These are phyloP conservation scores for Suhomyces anneliseae DNA, from an alignment of 1,139 yeast species.

Conservation along the genomic window DNA sequence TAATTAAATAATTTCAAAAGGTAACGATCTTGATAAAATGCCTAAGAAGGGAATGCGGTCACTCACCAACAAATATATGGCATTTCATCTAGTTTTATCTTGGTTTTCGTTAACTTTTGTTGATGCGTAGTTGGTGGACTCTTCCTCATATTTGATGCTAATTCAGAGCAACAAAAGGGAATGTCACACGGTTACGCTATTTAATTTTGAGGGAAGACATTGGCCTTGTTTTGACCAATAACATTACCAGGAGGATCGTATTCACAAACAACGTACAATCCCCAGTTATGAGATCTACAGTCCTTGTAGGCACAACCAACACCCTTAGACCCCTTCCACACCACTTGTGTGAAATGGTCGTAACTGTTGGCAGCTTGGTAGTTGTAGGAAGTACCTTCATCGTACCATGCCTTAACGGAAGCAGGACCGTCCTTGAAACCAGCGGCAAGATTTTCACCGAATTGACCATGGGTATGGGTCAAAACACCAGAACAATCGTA, in stretches of 20 bases:
- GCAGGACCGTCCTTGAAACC: constrained; percentile 23
- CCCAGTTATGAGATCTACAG: constrained; percentile 31
- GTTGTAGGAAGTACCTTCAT: constrained; percentile 21
- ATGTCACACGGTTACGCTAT: background rate
- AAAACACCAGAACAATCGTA: constrained; percentile 27
- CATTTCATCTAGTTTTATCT: background rate
- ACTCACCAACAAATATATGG: background rate
- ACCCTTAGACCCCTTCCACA: constrained; percentile 70
- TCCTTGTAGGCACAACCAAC: constrained; percentile 74
- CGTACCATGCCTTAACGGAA: constrained; percentile 27
- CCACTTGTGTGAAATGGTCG: constrained; percentile 84
- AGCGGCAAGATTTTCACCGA: constrained; percentile 29
- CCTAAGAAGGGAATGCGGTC: no score
- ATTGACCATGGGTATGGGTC: constrained; percentile 26
- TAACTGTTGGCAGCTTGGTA: constrained; percentile 29
- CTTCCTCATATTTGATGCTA: background rate
- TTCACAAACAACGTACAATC: constrained; percentile 24
- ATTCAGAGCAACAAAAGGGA: background rate
- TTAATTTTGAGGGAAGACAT: constrained; percentile 15
- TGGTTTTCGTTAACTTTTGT: no score
- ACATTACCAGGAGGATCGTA: constrained; percentile 27
- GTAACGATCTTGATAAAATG: background rate
- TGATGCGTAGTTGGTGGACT: background rate
- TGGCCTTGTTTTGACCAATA: constrained; percentile 17
- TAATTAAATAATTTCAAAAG: background rate